Conservation (phyloP, 768 basidiomycete species). For the Amanita rimosa region DNA sequence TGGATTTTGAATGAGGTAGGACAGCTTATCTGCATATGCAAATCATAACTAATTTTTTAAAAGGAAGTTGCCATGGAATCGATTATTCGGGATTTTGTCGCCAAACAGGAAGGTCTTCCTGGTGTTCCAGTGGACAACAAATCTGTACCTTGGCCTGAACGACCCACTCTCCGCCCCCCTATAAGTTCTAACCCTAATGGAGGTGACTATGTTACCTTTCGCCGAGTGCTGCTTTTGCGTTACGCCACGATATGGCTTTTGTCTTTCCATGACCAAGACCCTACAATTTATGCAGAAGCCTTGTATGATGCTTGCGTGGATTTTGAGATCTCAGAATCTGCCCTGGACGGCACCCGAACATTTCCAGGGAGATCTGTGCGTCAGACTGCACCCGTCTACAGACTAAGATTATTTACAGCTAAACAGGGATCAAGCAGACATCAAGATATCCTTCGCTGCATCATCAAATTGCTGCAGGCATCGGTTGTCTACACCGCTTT, state of each 20-base stretch:
- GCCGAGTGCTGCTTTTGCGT: conserved; percentile 38
- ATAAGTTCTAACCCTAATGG: conserved; percentile 42
- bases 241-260: conserved; percentile 62
- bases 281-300: conserved; percentile 35
- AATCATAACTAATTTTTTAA: background rate
- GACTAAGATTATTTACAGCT: background rate
- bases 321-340: conserved; percentile 8
- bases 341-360: conserved; percentile 3
- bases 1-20: conserved; percentile 72
- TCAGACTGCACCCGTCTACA: background rate
- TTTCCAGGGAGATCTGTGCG: conserved; percentile 6
- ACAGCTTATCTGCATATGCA: background rate
- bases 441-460: conserved; percentile 35
- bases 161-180: conserved; percentile 22
- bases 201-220: conserved; percentile 55
- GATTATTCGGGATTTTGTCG: conserved; percentile 59
- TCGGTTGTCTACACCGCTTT: conserved; percentile 45
- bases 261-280: conserved; percentile 54
- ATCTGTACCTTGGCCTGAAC: conserved; percentile 43
- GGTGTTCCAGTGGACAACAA: conserved; percentile 44
- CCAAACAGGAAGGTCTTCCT: conserved; percentile 44
- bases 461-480: conserved; percentile 42
- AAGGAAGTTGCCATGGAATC: conserved; percentile 59
- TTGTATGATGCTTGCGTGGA: conserved; percentile 46
- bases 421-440: conserved; percentile 14